Conservation (phyloP, 768 basidiomycete genomes). For the Leccinum sublutescens region DNA sequence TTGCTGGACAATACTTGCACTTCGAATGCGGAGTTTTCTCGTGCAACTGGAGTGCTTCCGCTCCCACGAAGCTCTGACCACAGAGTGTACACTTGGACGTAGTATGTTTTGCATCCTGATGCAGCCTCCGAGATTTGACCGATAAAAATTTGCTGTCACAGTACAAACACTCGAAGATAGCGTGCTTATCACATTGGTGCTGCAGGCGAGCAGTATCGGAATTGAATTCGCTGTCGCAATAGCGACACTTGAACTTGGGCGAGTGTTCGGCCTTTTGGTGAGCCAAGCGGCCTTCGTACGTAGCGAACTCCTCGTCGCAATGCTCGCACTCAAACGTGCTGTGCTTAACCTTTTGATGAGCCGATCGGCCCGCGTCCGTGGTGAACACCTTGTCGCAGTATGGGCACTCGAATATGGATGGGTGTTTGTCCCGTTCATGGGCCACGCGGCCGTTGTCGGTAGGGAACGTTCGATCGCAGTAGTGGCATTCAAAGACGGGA, state of each 20-base stretch:
- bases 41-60: not conserved
- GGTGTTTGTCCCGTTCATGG: slow-evolving; percentile 17
- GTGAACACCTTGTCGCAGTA: slow-evolving; percentile 13
- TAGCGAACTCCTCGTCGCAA: slow-evolving; percentile 7
- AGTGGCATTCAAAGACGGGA: slow-evolving; percentile 10
- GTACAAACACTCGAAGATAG: slow-evolving; percentile 8
- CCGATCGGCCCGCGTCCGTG: slow-evolving; percentile 1
- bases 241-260: slow-evolving; percentile 9
- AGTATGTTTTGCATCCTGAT: slow-evolving; percentile 12
- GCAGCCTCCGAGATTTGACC: slow-evolving; percentile 1
- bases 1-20: slow-evolving; percentile 7
- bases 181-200: slow-evolving; percentile 14
- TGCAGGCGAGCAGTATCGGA: slow-evolving; percentile 1
- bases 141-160: slow-evolving; percentile 12
- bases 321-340: slow-evolving; percentile 10
- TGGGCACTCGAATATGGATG: slow-evolving; percentile 5
- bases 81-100: not conserved
- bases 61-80: not conserved
- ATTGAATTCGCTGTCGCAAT: slow-evolving; percentile 10
- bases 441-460: slow-evolving; percentile 2
- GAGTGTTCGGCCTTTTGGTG: slow-evolving; percentile 8
- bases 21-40: not conserved
- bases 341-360: slow-evolving; percentile 18
- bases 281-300: not conserved
- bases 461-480: slow-evolving; percentile 14